These are phyloP conservation scores for Yarrowia divulgata DNA, from an alignment of 805 yeast genomes.

Conservation along the genomic window DNA sequence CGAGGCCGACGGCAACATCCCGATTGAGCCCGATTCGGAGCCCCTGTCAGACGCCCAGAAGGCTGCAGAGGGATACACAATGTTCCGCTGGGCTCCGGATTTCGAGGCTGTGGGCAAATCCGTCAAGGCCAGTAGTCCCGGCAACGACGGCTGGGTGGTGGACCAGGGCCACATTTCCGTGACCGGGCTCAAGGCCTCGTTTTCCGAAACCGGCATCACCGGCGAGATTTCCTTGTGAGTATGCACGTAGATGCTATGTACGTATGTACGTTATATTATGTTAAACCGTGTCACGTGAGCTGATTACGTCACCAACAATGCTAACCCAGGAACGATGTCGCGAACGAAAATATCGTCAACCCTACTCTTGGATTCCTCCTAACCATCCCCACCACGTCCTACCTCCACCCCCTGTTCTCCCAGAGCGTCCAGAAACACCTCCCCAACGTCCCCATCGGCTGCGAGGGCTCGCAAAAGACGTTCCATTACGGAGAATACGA, in stretches of 20 bases:
- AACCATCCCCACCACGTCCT: slow-evolving; percentile 39
- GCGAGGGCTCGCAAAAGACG: slow-evolving; percentile 48
- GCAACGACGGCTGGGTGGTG: slow-evolving; percentile 75
- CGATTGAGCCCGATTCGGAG: slow-evolving; percentile 55
- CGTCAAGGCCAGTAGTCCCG: slow-evolving; percentile 54
- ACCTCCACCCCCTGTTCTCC: slow-evolving; percentile 44
- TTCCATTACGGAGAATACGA: slow-evolving; percentile 93
- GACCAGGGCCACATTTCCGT: slow-evolving; percentile 68
- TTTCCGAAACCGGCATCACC: slow-evolving; percentile 60
- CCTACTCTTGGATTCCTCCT: background rate
- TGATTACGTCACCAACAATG: no score
- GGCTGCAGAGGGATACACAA: slow-evolving; percentile 52
- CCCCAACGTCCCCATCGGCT: background rate
- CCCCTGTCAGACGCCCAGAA: slow-evolving; percentile 25
- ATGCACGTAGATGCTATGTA: background rate
- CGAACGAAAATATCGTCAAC: no score
- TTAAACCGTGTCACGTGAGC: no score
- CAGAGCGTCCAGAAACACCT: slow-evolving; percentile 39
- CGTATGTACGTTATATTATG: background rate
- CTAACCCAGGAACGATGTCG: slow-evolving; percentile 5
- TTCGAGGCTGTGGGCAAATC: slow-evolving; percentile 69
- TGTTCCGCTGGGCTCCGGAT: slow-evolving; percentile 85
- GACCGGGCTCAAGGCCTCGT: slow-evolving; percentile 76
- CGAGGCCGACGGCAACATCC: slow-evolving; percentile 28
- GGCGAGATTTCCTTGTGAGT: slow-evolving; percentile 66